phyloP scores from a whole-genome alignment of 208 protist genomes.

The Crithidia mellificae region DNA sequence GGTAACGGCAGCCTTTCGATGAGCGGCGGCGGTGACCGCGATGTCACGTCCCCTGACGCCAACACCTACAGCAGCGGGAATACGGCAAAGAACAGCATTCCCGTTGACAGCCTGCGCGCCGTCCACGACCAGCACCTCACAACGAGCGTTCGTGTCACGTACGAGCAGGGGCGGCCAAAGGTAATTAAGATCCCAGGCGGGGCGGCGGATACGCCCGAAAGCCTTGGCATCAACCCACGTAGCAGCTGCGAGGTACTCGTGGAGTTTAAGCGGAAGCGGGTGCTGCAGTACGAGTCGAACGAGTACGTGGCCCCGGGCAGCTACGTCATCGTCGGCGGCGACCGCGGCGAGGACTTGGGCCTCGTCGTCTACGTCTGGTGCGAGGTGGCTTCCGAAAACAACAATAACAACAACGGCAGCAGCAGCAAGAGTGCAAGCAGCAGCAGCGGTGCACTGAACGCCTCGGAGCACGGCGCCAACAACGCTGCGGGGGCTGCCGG shows the following conservation, averaged over 20 bases:
- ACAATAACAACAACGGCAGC: not conserved
- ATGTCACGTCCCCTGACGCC: slow-evolving; percentile 9
- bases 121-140: slow-evolving; percentile 93
- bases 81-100: slow-evolving; percentile 74
- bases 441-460: slow-evolving; percentile 1
- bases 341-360: slow-evolving; percentile 87
- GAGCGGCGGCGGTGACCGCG: not conserved
- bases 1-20: not conserved
- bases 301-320: slow-evolving; percentile 73
- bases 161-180: slow-evolving; percentile 64
- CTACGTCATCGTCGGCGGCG: slow-evolving; percentile 86
- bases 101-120: slow-evolving; percentile 92
- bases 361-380: slow-evolving; percentile 87
- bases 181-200: slow-evolving; percentile 47
- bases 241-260: slow-evolving; percentile 86
- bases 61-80: slow-evolving; percentile 27
- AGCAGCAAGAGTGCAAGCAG: slow-evolving; percentile 5
- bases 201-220: slow-evolving; percentile 42
- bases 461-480: slow-evolving; percentile 1
- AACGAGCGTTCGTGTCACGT: slow-evolving; percentile 48
- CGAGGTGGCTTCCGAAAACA: slow-evolving; percentile 36
- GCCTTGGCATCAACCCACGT: slow-evolving; percentile 54
- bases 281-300: slow-evolving; percentile 82
- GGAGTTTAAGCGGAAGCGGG: slow-evolving; percentile 88
- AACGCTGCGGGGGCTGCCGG: slow-evolving; percentile 1